A percentile compares a stretch with the other conserved stretches of the same genome.
phyloP scores from a whole-genome alignment of 1,139 yeast genomes.

The Sugiyamaella pinicola region DNA sequence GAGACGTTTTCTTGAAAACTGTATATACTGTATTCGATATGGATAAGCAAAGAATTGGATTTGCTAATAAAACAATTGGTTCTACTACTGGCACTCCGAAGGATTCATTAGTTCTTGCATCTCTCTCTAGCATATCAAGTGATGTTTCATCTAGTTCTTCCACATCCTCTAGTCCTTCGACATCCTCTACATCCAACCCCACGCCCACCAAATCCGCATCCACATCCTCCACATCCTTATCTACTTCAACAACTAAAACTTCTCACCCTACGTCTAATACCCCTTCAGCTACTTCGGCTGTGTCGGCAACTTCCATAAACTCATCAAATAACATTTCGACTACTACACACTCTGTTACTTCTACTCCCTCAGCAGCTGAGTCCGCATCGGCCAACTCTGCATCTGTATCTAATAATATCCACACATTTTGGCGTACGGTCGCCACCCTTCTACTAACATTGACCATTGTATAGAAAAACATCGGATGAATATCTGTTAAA shows the following conservation, averaged over 20 bases:
- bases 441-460: slow-evolving; percentile 4
- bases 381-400: slow-evolving; percentile 5
- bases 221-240: not conserved
- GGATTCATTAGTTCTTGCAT: slow-evolving; percentile 28
- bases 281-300: not conserved
- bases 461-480: slow-evolving; percentile 7
- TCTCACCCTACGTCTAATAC: not conserved
- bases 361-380: not conserved
- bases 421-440: slow-evolving; percentile 3
- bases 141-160: slow-evolving; percentile 23
- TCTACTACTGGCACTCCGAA: slow-evolving; percentile 32
- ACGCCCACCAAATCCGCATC: not conserved
- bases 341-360: not conserved
- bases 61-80: slow-evolving; percentile 45
- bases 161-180: slow-evolving; percentile 13
- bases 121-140: slow-evolving; percentile 11
- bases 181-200: slow-evolving; percentile 7
- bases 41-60: slow-evolving; percentile 53
- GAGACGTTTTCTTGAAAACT: slow-evolving; percentile 60
- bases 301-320: not conserved
- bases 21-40: slow-evolving; percentile 64
- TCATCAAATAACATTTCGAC: not conserved
- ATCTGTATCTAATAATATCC: not conserved
- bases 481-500: not conserved
- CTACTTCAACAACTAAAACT: not conserved